Conservation (phyloP, 257 asterid species). For the Solanum verrucosum region DNA sequence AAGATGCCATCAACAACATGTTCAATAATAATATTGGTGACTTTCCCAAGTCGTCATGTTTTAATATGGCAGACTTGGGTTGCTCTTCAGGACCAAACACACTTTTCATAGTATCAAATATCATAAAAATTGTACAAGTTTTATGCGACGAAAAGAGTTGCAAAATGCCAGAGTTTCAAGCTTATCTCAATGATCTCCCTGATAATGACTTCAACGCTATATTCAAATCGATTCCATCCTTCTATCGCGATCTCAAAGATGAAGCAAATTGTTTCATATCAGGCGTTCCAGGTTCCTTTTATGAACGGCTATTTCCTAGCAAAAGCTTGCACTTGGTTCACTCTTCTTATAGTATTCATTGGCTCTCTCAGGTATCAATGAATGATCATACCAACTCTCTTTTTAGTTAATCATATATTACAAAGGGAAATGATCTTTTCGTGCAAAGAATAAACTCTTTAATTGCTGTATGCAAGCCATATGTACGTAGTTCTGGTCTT, state of each 20-base stretch:
- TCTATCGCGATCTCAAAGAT: neutral
- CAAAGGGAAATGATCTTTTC: neutral
- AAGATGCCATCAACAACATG: slow-evolving; percentile 9
- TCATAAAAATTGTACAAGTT: neutral
- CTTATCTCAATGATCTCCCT: neutral
- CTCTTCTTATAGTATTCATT: neutral
- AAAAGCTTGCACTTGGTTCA: neutral
- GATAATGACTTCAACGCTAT: neutral
- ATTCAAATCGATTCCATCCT: neutral
- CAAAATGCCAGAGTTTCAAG: neutral
- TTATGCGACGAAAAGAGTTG: neutral
- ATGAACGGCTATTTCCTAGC: neutral
- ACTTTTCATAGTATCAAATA: neutral
- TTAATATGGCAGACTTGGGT: slow-evolving; percentile 26
- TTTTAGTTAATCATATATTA: neutral
- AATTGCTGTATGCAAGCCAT: neutral
- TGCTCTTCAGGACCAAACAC: slow-evolving; percentile 39
- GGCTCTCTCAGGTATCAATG: neutral
- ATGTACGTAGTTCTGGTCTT: neutral
- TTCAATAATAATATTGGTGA: neutral
- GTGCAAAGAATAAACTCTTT: neutral
- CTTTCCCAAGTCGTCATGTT: neutral
- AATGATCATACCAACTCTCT: neutral
- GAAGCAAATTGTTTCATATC: neutral
- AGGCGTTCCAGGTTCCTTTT: neutral